Percentiles rank a stretch among this genome's conserved stretches.
Evolutionary conservation across 495 filamentous ascomycete species (phyloP).

Genomic region (Penicillium maclennaniae): DNA sequence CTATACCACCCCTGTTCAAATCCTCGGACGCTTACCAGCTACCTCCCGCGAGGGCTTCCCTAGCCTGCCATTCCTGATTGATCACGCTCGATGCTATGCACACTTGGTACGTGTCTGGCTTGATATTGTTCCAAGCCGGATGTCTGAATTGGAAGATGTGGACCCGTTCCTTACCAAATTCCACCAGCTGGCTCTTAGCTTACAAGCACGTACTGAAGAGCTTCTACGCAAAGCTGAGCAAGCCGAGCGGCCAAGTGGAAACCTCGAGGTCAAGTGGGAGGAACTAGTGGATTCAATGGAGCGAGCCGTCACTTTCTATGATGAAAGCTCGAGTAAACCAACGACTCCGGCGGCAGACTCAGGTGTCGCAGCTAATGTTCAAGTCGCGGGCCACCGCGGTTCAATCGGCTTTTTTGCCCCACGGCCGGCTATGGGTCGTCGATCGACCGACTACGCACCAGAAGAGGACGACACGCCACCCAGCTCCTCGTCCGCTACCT

Average conservation of each 20-base stretch:
- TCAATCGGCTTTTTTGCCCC: constrained; percentile 44
- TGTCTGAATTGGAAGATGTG: constrained; percentile 37
- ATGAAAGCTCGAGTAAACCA: constrained; percentile 35
- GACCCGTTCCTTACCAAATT: constrained; percentile 53
- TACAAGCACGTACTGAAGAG: constrained; percentile 69
- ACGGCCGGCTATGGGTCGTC: constrained; percentile 39
- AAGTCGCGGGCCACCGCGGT: constrained; percentile 33
- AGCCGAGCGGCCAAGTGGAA: constrained; percentile 59
- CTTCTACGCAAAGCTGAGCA: constrained; percentile 70
- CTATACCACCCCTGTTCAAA: constrained; percentile 90
- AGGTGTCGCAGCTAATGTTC: constrained; percentile 21
- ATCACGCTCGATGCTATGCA: constrained; percentile 83
- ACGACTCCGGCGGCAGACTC: constrained; percentile 39
- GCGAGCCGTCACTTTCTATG: constrained; percentile 48
- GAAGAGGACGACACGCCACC: constrained; percentile 50
- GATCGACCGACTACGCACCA: constrained; percentile 37
- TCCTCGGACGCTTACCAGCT: constrained; percentile 75
- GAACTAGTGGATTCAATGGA: constrained; percentile 70
- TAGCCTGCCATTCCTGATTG: constrained; percentile 89
- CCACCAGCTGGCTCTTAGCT: constrained; percentile 66
- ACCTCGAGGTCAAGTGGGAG: constrained; percentile 62
- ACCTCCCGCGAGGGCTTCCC: constrained; percentile 91
- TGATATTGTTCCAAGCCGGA: constrained; percentile 45
- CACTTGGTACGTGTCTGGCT: constrained; percentile 88
- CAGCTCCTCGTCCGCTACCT: constrained; percentile 50